Base-by-base conservation (phyloP, 495 filamentous ascomycete species). In the Pyrenula massariospora region DNA sequence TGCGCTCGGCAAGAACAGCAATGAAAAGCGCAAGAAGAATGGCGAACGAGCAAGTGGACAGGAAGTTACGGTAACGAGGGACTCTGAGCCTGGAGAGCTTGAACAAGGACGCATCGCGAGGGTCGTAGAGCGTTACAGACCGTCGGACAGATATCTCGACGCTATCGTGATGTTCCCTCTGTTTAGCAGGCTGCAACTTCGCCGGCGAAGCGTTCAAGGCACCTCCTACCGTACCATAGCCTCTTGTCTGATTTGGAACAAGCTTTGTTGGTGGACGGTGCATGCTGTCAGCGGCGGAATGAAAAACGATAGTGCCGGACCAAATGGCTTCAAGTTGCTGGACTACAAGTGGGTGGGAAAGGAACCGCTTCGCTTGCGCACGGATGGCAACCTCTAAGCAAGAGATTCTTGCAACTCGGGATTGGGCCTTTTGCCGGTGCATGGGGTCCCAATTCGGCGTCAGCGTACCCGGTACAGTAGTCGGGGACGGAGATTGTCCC, bases 261-360 rank as follows among this genome's bases (percentile, higher is more conserved):
- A 56, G 60, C 19, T 63, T 25, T 22, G 70, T 65, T 52, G 69
- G 70, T 42, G 31, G 8, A 12, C 88, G 83, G 69, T 94, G 90
- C 5, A 94, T 73, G 57, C 80, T 86, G 66, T 95, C 91, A 19
- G 89, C 86, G 15, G 83, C 80, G 3, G 88, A 91, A 69, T 95
- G 85, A 64, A 96, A 95, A 49, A 92, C 89, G 54, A 96, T 88
- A 8, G 86, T 91, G 2, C 91, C 91, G 22, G 89, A 91, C 91
- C 91, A 96, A 50, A 96, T 94, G 50, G 91, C 91, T 67, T 95
- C 89, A 19, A 96, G 77, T 66, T 96, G 91, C 68, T 93, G 88
- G 3, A 95, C 84, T 2, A 95, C 89, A 2, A 94, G 75, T 1
- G 91, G 90, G 63, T 96, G 91, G 8, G 91, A 84, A 10, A 96